Base-by-base conservation (phyloP, 148 eudicot genomes). In the Mesembryanthemum crystallinum region DNA sequence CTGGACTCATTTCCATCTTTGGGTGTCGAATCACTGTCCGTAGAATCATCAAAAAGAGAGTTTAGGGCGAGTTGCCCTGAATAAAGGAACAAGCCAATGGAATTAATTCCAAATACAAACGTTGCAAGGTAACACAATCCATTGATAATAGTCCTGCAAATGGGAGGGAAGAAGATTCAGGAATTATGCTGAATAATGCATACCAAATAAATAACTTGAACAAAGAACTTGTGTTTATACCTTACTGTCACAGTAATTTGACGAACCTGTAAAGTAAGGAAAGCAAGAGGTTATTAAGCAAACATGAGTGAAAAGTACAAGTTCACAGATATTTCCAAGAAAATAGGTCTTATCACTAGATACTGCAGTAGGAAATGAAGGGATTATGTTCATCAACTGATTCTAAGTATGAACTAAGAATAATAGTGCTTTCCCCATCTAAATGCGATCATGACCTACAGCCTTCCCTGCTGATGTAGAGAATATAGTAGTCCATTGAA, bases 51-150 rank as follows among this genome's bases (percentile, higher is more conserved):
- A 79, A 59, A 82, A 5, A 92, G 27, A 21, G 98, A 90, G 80
- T 85, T 88, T 61, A 92, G 47, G 33, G 89, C 89, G 27, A 94
- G 89, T 82, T 92, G 95, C 32, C 87, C 93, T 11, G 98, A 85
- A 77, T 92, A 92, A 64, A 92, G 82, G 74, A 94, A 64, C 61
- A 94, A 74, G 32, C 98, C 98, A 8, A 90, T 21, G 23, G 96
- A 77, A 51, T 94, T 94, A 85, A 88, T 49, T 69, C 97, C 98
- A 39, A 94, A 94, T 47, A 94, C 89, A 68, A 89, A 93, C 54
- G 98, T 93, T 35, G 98, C 98, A 61, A 93, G 97, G 85, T 93
- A 93, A 77, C 98, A 93, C 59, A 94, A 14, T 35, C 98, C 98
- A 49, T 88, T 94, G 52, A 94, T 82, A 18, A 94, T 90, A 24